Conservation (phyloP, 2,329 filamentous ascomycete genomes). For the Colletotrichum sp. region DNA sequence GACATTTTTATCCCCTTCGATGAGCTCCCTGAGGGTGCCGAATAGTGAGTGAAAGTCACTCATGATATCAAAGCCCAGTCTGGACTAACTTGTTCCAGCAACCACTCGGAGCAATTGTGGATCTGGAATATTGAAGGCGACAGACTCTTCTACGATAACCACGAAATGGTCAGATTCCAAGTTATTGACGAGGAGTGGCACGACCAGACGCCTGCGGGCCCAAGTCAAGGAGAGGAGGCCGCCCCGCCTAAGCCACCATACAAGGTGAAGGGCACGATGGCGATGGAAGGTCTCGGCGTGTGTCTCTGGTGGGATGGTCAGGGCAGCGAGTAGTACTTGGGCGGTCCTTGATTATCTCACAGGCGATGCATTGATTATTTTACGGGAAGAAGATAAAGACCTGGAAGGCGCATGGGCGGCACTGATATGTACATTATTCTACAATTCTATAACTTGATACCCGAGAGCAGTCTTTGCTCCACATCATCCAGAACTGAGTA, state of each 20-base stretch:
- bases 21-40: constrained; percentile 76
- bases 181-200: constrained; percentile 91
- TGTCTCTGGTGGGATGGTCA: constrained; percentile 67
- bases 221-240: constrained; percentile 66
- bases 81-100: constrained; percentile 50
- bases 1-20: constrained; percentile 83
- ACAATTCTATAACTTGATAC: constrained; percentile 43
- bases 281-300: constrained; percentile 64
- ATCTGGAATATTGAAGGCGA: constrained; percentile 80
- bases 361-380: neutral
- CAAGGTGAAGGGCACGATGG: constrained; percentile 70
- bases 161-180: constrained; percentile 86
- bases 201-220: constrained; percentile 79
- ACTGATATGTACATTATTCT: constrained; percentile 6
- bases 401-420: neutral
- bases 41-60: constrained; percentile 64
- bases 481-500: constrained; percentile 89
- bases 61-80: neutral
- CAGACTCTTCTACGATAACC: constrained; percentile 84
- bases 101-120: constrained; percentile 80
- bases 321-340: constrained; percentile 6
- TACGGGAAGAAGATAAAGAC: neutral
- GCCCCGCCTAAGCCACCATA: constrained; percentile 72
- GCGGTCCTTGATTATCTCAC: neutral
- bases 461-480: constrained; percentile 79